Evolutionary conservation across 257 asterid genomes (phyloP), one percentile per base, ranked within the genome.

Genomic region (Scutellaria baicalensis): DNA sequence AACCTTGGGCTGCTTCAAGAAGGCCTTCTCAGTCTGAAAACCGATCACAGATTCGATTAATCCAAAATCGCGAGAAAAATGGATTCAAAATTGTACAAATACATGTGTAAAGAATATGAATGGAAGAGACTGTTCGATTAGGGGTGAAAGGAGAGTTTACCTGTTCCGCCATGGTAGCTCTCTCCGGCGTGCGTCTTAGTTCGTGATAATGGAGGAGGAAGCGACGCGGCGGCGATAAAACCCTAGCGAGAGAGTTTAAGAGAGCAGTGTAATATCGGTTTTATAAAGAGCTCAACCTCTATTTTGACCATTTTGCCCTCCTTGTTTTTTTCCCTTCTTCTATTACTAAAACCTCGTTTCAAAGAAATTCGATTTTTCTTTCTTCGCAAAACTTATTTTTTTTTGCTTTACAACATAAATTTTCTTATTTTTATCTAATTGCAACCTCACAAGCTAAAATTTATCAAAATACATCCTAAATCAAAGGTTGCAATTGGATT

Each of bases 1-100:
- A n/a, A 87, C 94, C 78, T 82, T 83, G 7, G 94, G 91, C 81
- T 87, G 94, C 87, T 87, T 87, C 77, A 87, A 54, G 74, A 87
- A 87, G 1, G 94, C 91, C 81, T 85, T 87, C 84, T 85, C 94
- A 21, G 89, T 87, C 94, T 87, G 82, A 49, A 79, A 72, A 69
- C 20, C 59, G 76, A 51, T 43, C 12, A 18, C 18, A 48, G 21
- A 7, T 50, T 52, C 16, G 13, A 6, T 33, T 66, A 6, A 56
- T 36, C 12, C 11, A 45, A 47, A 60, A 77, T 51, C 36, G 3
- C 18, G 51, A 23, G 36, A 2, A 40, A 68, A 1, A 5, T 33
- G 11, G 38, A 8, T 44, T 18, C 23, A 13, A 17, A 2, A 10
- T 10, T 12, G 35, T 33, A 8, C 45, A 58, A 1, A 8, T 8